Conservation (phyloP, 306 rosid species). For the Lablab purpureus region DNA sequence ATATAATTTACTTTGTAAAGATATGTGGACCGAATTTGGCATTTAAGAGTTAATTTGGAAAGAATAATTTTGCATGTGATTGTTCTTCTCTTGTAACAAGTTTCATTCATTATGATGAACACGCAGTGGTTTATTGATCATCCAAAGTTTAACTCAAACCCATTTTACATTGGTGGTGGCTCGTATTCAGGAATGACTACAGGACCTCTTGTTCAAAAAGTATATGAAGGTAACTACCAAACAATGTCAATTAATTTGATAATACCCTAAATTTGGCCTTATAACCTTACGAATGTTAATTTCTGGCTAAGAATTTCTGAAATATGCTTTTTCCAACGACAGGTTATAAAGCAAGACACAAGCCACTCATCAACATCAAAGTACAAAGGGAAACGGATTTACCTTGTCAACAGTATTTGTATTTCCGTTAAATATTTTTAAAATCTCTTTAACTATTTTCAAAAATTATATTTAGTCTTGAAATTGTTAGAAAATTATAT, state of each 20-base stretch:
- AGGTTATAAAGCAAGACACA: constrained; percentile 48
- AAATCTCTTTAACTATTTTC: no score
- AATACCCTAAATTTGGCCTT: neutral
- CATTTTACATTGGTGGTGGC: neutral
- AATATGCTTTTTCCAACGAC: neutral
- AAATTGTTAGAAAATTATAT: no score
- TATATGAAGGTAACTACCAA: constrained; percentile 9
- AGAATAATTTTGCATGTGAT: no score
- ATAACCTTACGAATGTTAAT: neutral
- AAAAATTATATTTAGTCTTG: no score
- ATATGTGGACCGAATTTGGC: no score
- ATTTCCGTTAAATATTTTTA: no score
- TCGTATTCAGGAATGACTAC: no score
- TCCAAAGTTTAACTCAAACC: constrained; percentile 18
- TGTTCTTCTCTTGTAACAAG: neutral
- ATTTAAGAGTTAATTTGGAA: no score
- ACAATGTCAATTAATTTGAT: neutral
- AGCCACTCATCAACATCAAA: constrained; percentile 56
- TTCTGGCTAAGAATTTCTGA: neutral
- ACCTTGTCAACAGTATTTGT: neutral
- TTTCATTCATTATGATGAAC: neutral
- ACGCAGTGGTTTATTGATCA: constrained; percentile 47
- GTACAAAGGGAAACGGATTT: constrained; percentile 38
- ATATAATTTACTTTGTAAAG: no score
- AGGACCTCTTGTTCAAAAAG: no score